phyloP scores from a whole-genome alignment of 2,329 filamentous ascomycete species.

The Penicillium aurantiogriseum region DNA sequence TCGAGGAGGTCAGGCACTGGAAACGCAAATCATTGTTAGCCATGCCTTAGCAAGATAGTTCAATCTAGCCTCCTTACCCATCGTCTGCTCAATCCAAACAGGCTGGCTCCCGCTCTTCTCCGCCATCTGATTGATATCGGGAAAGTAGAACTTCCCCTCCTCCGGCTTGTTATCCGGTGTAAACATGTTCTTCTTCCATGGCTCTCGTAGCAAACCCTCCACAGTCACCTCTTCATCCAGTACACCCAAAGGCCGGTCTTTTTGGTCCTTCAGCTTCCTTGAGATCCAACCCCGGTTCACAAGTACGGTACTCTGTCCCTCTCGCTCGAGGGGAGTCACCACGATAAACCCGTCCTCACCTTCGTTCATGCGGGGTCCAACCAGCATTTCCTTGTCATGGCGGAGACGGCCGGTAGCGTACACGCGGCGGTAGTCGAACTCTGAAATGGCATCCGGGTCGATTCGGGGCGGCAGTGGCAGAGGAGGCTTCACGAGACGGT shows the following conservation, averaged over 20 bases:
- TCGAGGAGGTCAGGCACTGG: conserved; percentile 75
- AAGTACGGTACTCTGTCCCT: conserved; percentile 66
- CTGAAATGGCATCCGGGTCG: conserved; percentile 74
- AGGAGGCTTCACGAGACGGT: conserved; percentile 81
- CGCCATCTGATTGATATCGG: conserved; percentile 91
- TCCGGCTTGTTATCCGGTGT: conserved; percentile 87
- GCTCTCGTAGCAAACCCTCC: conserved; percentile 80
- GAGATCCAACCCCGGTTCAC: conserved; percentile 91
- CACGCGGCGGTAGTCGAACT: conserved; percentile 91
- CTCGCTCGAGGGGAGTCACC: conserved; percentile 78
- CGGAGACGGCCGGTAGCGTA: conserved; percentile 69
- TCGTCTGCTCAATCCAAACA: conserved; percentile 94
- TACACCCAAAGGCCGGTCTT: conserved; percentile 61
- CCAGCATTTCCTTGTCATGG: conserved; percentile 94
- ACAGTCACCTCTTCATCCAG: conserved; percentile 71
- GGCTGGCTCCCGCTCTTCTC: conserved; percentile 74
- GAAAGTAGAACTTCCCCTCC: conserved; percentile 87
- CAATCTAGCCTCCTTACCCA: conserved; percentile 58
- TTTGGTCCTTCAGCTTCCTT: conserved; percentile 68
- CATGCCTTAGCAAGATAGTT: conserved; percentile 1
- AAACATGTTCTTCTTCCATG: conserved; percentile 97
- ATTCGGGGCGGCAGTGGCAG: conserved; percentile 80
- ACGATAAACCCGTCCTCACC: conserved; percentile 90
- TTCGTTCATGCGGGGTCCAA: conserved; percentile 85
- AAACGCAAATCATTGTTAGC: conserved; percentile 15